Base-by-base conservation (phyloP, 2,329 filamentous ascomycete genomes). In the Gaeumannomyces sp. region DNA sequence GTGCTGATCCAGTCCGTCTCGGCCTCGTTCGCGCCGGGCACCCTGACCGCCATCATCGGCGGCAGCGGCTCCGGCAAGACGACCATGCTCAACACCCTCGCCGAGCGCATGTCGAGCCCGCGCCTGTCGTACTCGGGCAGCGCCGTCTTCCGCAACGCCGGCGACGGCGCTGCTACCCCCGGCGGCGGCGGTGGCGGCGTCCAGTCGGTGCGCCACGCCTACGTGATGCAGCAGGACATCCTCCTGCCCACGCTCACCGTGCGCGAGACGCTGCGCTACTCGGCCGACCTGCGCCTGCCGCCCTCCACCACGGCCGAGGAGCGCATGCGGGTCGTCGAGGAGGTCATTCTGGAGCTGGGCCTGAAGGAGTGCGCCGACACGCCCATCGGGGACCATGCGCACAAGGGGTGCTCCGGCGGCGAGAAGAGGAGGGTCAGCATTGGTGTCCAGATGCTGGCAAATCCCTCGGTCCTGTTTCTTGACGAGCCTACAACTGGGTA, bases 21-120 rank as follows among this genome's bases (percentile, higher is more conserved):
- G 68, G 88, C 88, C 2, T 81, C 85, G 29, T 83, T 92, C 72
- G 79, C 80, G 3, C 81, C 84, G 10, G 89, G 90, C 3, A 89
- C 85, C 3, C 75, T 93, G 57, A 92, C 89, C 0, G 90, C 90
- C 11, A 92, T 96, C 1, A 91, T 95, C 81, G 92, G 92, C 64
- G 90, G 89, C 1, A 91, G 86, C 4, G 91, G 90, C 59, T 92
- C 92, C 11, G 92, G 92, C 16, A 96, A 96, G 77, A 93, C 91
- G 0, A 93, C 91, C 0, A 78, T 94, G 0, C 80, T 95, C n/a
- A 92, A 93, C 73, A 91, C 89, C 0, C 73, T 83, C 0, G 86
- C 89, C 0, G 88, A 91, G 69, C 83, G 89, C 22, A 38, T 64
- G 25, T 64, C 62, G 33, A 64, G 62, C 57, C 58, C 89, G 68